Percentiles rank a stretch among this genome's conserved stretches.
Conservation (phyloP, 2,329 filamentous ascomycete genomes). For the Penicillium sp. region DNA sequence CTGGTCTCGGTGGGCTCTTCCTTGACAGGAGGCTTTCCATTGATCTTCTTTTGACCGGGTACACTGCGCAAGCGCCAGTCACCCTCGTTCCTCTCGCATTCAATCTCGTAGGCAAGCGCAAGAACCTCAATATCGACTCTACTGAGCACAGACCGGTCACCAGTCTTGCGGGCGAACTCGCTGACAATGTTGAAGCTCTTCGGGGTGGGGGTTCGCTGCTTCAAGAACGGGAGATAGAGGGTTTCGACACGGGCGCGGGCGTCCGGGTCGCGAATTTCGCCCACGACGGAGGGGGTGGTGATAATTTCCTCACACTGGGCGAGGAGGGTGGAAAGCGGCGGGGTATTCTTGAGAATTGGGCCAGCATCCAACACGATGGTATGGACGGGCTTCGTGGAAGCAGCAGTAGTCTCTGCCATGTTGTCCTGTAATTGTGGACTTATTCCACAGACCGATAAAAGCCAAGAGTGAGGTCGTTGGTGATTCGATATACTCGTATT, state of each 20-base stretch:
- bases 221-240: constrained; percentile 81
- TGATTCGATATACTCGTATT: constrained; percentile 1
- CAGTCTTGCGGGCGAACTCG: constrained; percentile 85
- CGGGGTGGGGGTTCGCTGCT: constrained; percentile 70
- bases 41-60: constrained; percentile 76
- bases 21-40: constrained; percentile 64
- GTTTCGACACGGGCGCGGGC: constrained; percentile 82
- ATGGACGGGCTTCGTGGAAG: constrained; percentile 67
- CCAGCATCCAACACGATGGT: constrained; percentile 87
- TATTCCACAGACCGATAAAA: neutral
- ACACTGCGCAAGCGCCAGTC: constrained; percentile 79
- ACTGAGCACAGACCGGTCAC: constrained; percentile 85
- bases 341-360: constrained; percentile 90
- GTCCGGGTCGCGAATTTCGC: constrained; percentile 82
- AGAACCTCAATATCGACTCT: constrained; percentile 85
- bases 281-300: constrained; percentile 81
- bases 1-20: constrained; percentile 37
- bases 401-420: constrained; percentile 20
- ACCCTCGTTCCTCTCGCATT: constrained; percentile 85
- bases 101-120: constrained; percentile 90
- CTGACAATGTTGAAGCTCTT: constrained; percentile 77
- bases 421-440: constrained; percentile 13
- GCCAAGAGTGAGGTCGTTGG: neutral
- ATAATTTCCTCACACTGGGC: constrained; percentile 74
- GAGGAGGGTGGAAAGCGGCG: constrained; percentile 78